Evolutionary conservation across 805 yeast genomes (phyloP), one percentile per base, ranked within the genome.

Genomic region (Barnettozyma sp.): DNA sequence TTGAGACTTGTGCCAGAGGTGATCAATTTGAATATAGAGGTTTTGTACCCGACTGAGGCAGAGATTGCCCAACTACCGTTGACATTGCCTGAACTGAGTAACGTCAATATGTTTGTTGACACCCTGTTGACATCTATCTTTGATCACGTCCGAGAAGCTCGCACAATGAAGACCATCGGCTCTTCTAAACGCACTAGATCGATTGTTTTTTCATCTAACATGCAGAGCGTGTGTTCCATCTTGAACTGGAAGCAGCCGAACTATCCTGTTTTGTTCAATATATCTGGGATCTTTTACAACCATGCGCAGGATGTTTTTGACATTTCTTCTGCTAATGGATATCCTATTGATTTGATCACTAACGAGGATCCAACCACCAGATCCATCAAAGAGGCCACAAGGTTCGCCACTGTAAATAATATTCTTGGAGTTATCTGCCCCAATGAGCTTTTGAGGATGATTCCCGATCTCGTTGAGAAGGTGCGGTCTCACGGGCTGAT

Each of bases 161-260:
- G 77, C 37, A 52, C 66, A 5, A 14, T 33, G 9, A 35, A 35
- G 25, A 33, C 49, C 47, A 56, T 24, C 55, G 58, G 14, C 40
- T 48, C 27, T 4, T 39, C 42, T 8, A 44, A 50, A 31, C 52
- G 57, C 17, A 57, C 73, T 15, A 66, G 95, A 40, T 77, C 94
- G 1, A 63, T 92, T 28, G 78, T 90, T 8, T 84, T 92, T 58
- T 76, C 94, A 10, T 85, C 96, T 1, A 74, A 82, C 38, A 86
- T 87, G 58, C 82, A 95, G 22, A 74, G 78, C 30, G 85, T 87
- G n/a, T 92, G 97, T 60, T 85, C 95, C 9, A 82, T 86, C 30
- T 62, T 92, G 48, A 92, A 92, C 60, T 92, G 98, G 98, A 92
- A 92, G 59, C 98, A 92, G 60, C 97, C 98, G 11, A 90, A 90